Evolutionary conservation across 768 basidiomycete species (phyloP).

Genomic region (Leccinum incarnatum): DNA sequence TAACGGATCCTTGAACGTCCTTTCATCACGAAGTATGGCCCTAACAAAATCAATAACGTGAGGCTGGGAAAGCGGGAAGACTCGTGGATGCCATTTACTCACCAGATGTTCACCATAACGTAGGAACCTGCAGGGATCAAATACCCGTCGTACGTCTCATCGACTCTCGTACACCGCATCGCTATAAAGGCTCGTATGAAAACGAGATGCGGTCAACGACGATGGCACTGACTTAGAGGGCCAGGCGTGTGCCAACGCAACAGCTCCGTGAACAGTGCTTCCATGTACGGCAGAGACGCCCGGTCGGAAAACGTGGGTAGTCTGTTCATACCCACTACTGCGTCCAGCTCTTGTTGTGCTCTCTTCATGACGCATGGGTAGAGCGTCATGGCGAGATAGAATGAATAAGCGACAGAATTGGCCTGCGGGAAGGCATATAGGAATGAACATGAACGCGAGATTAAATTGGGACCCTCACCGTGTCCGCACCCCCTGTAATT

Average conservation of each 20-base stretch:
- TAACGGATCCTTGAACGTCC: conserved; percentile 14
- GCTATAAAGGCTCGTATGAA: not conserved
- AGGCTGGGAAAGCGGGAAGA: not conserved
- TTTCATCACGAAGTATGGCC: conserved; percentile 20
- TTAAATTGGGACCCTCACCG: conserved; percentile 3
- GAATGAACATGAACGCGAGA: not conserved
- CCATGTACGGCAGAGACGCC: conserved; percentile 26
- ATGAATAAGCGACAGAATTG: conserved; percentile 9
- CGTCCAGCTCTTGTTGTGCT: conserved; percentile 27
- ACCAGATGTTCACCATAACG: conserved; percentile 21
- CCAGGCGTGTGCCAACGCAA: conserved; percentile 21
- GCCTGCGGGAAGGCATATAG: conserved; percentile 6
- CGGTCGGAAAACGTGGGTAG: conserved; percentile 27
- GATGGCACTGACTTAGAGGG: conserved; percentile 9
- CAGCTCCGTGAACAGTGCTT: conserved; percentile 26
- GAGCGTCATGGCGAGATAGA: conserved; percentile 30
- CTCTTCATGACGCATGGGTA: conserved; percentile 25
- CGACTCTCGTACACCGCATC: conserved; percentile 3
- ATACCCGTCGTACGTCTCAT: conserved; percentile 23
- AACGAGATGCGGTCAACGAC: not conserved
- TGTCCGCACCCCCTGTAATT: conserved; percentile 22
- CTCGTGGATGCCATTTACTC: not conserved
- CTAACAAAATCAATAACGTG: not conserved
- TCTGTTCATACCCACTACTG: conserved; percentile 20
- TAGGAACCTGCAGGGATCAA: conserved; percentile 18